Evolutionary conservation across 2,329 filamentous ascomycete genomes (phyloP), one percentile per base, ranked within the genome.

Genomic region (Albifimbria verrucaria): DNA sequence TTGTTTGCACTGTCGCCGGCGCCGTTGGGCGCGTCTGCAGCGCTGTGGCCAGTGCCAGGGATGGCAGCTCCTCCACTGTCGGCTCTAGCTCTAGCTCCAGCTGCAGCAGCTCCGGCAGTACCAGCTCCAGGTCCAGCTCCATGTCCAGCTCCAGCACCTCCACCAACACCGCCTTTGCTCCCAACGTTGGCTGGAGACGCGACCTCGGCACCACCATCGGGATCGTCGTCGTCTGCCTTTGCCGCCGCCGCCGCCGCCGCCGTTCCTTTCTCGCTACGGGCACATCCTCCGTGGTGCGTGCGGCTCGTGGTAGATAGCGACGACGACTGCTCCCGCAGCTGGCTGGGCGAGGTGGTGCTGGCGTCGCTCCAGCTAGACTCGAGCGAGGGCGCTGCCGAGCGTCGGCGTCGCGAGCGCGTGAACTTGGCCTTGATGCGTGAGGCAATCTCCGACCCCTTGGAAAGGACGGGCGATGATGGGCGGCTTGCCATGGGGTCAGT

Each of bases 391-490:
- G 68, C 60, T 28, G 67, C 65, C 51, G 76, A 77, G 53, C 74
- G 69, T 57, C 75, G 70, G 55, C 66, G 60, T 43, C 74, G 67
- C 51, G 72, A 66, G n/a, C 46, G 46, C 18, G 46, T 32, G 55
- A 79, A 72, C 57, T 72, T 76, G 60, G 75, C 74, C 64, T 73
- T 72, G 61, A 80, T 70, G 57, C 75, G 76, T 57, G 76, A 72
- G 60, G 68, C 72, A 52, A 79, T 63, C 57, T 77, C 74, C 36
- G 63, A 59, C 54, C 73, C 75, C 76, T 78, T 78, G 51, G 56
- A 52, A 48, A 57, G 50, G 50, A 57, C 22, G 23, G 25, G 28
- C 24, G 49, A 32, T 36, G 46, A 44, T 3, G 46, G 46, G 23
- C 46, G 46, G 24, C 17, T 17, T 22, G 45, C 32, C 26, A 49